Conservation (phyloP, 2,329 filamentous ascomycete species). For the Apiospora hydei region DNA sequence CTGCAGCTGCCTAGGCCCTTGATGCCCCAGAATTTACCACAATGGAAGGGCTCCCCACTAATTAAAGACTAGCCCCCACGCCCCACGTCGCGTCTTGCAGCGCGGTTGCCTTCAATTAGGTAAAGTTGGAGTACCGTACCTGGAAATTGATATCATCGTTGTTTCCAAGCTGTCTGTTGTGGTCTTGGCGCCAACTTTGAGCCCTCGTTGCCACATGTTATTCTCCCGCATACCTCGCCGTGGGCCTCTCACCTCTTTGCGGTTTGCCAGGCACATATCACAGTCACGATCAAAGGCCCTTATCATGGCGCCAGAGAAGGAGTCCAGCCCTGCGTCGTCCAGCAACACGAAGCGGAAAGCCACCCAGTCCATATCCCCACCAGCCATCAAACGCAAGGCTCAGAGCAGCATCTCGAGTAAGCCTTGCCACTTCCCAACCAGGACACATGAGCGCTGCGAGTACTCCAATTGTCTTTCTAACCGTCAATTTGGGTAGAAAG, state of each 20-base stretch:
- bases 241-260: not conserved
- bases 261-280: not conserved
- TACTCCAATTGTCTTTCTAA: too few relatives aligned
- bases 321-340: not conserved
- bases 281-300: not conserved
- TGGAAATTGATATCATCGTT: not conserved
- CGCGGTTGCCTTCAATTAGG: not conserved
- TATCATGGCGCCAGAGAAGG: not conserved
- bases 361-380: conserved; percentile 55
- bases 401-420: conserved; percentile 61
- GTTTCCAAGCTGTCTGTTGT: not conserved
- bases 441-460: not conserved
- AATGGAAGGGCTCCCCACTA: not conserved
- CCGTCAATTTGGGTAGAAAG: conserved; percentile 54
- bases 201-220: not conserved
- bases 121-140: not conserved
- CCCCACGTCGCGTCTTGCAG: conserved; percentile 15
- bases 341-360: conserved; percentile 36
- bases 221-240: not conserved
- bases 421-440: conserved; percentile 29
- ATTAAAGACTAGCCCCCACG: not conserved
- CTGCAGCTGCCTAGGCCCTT: not conserved
- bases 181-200: conserved; percentile 9
- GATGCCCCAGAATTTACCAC: not conserved
- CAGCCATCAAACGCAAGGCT: conserved; percentile 59